Base-by-base conservation (phyloP, 176 grass and related monocot genomes). In the Secale cereale region DNA sequence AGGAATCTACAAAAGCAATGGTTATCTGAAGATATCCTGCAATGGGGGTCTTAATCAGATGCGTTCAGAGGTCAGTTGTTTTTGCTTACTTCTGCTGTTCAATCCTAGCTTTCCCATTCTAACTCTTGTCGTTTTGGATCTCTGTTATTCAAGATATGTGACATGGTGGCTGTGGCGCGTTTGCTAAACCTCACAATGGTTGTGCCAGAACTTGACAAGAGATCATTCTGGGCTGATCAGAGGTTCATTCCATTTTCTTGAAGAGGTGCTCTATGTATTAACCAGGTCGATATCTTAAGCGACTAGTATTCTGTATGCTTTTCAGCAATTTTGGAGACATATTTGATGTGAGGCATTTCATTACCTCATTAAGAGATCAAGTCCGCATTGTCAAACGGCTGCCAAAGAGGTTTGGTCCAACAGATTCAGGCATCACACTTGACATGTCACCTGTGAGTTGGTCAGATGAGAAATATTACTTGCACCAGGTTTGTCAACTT, bases 1-100 rank as follows among this genome's bases (percentile, higher is more conserved):
- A 98, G 96, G 96, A 82, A 81, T 92, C 25, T 95, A 98, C 80
- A 94, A 27, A 59, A 98, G 96, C 79, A 98, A 95, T 62, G 93
- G 96, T 28, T 95, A 94, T 89, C 86, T 95, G 50, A 92, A 88
- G 87, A 83, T 98, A 89, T 98, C 93, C 70, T 98, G 96, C 90
- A 98, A 98, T 78, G 96, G 96, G 4, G 96, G 96, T 31, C 86
- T 98, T 81, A 98, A 98, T 88, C 96, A 98, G 86, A 98, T 98
- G 96, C 96, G 96, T 59, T 88, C 96, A 20, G 96, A 94, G 88
- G 96, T 95, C 32, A 70, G 46, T 89, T 61, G 14, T 37, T 79
- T 72, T 61, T 81, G 8, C 22, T 85, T 65, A 27, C 46, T 83
- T 54, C 11, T 16, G 70, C 37, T n/a, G 22, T 69, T 75, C 23